phyloP scores from a whole-genome alignment of 768 basidiomycete species.

The Xerocomellus amylosporus region DNA sequence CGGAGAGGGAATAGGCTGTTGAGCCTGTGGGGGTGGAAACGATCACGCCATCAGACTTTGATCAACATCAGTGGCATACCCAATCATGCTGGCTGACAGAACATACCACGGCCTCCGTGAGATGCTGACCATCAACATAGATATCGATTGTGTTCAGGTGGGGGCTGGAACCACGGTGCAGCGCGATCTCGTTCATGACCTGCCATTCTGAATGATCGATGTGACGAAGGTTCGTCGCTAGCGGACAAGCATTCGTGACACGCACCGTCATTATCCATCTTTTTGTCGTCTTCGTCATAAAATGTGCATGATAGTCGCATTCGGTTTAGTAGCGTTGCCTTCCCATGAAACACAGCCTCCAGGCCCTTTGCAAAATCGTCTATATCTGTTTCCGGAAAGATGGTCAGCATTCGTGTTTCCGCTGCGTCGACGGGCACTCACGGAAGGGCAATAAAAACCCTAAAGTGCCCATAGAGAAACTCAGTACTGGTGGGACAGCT shows the following conservation, averaged over 20 bases:
- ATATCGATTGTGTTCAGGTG: constrained; percentile 93
- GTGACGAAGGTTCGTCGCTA: background rate
- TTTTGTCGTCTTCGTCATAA: constrained; percentile 55
- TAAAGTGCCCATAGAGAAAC: constrained; percentile 73
- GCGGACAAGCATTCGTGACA: background rate
- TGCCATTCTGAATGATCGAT: constrained; percentile 65
- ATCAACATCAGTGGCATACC: constrained; percentile 13
- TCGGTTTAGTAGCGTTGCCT: constrained; percentile 77
- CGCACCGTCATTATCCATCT: constrained; percentile 63
- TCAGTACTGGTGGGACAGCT: constrained; percentile 84
- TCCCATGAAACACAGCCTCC: constrained; percentile 74
- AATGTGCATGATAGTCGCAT: constrained; percentile 89
- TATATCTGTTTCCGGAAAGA: constrained; percentile 56
- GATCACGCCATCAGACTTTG: constrained; percentile 87
- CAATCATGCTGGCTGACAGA: constrained; percentile 3
- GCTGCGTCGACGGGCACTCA: constrained; percentile 38
- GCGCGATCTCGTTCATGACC: constrained; percentile 94
- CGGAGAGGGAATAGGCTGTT: constrained; percentile 93
- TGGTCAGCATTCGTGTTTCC: background rate
- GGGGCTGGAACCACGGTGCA: constrained; percentile 89
- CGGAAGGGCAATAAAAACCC: constrained; percentile 94
- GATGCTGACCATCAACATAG: constrained; percentile 89
- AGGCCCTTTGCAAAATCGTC: constrained; percentile 82
- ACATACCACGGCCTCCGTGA: constrained; percentile 93
- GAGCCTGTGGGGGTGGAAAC: constrained; percentile 96